Evolutionary conservation across 208 protist genomes (phyloP).

Genomic region (Leishmania lainsoni): DNA sequence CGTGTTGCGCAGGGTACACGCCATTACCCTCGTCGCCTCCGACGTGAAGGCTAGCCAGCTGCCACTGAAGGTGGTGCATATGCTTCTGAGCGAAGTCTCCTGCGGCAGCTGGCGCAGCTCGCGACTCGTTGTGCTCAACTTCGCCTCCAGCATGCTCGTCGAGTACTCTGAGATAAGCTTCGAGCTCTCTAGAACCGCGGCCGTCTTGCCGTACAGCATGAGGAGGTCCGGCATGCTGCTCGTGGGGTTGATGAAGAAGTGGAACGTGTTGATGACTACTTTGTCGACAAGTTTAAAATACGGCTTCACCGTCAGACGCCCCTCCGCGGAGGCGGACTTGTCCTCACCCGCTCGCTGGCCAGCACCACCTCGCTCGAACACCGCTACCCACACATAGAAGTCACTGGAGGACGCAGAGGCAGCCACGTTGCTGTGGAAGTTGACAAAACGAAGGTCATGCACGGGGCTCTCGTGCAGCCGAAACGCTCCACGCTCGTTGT

Average conservation of each 20-base stretch:
- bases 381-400: constrained; percentile 84
- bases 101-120: constrained; percentile 54
- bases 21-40: constrained; percentile 62
- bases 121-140: constrained; percentile 48
- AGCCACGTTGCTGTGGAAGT: constrained; percentile 88
- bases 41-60: constrained; percentile 90
- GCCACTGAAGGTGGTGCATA: constrained; percentile 64
- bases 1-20: constrained; percentile 82
- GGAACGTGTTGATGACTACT: constrained; percentile 69
- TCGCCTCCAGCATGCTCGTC: constrained; percentile 47
- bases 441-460: constrained; percentile 77
- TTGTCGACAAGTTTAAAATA: constrained; percentile 79
- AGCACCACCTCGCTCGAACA: constrained; percentile 21
- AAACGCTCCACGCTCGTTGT: constrained; percentile 62
- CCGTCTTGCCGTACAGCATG: constrained; percentile 72
- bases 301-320: constrained; percentile 57
- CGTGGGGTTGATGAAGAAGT: constrained; percentile 84
- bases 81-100: constrained; percentile 34
- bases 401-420: constrained; percentile 66
- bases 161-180: constrained; percentile 67
- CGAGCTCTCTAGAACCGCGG: constrained; percentile 74
- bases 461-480: constrained; percentile 60
- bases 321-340: constrained; percentile 6
- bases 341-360: neutral
- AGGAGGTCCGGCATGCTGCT: constrained; percentile 70